Evolutionary conservation across 345 rosid genomes (phyloP), one percentile per base, ranked within the genome.

Genomic region (Nephelium lappaceum): DNA sequence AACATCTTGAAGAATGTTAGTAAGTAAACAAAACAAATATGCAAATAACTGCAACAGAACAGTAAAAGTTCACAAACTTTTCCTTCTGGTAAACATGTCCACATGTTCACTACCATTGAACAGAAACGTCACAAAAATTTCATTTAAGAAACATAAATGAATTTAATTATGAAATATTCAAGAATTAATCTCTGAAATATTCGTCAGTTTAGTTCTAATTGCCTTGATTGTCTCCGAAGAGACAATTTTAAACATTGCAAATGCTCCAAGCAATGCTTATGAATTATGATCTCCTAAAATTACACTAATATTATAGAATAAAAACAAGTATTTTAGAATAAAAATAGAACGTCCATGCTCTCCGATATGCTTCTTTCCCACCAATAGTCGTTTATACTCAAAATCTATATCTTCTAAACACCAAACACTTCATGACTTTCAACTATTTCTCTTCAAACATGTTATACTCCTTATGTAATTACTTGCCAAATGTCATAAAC

Each of bases 1-100:
- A 77, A 70, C 75, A 81, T 72, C 45, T 47, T 67, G 38, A 19
- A 64, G 19, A 31, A 18, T 8, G 55, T 58, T 41, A 64, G 23
- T 58, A 43, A 38, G 1, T 41, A 77, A 67, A 72, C 70, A 58
- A 36, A 72, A 42, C 8, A 53, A 31, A 47, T 58, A 72, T 38
- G 47, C 15, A 11, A 77, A 2, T 23, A 38, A 19, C 16, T 21
- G 53, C 73, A 58, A 49, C 23, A 25, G 23, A 12, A 11, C 67
- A 51, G 47, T 4, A 6, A 47, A 77, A 19, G 18, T 9, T 45
- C 27, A 42, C 10, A 38, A 75, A 66, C 51, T 61, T 53, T 16
- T 6, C 74, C 43, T n/a, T 16, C 6, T 41, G 1, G 10, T 58
- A 61, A 49, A 43, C 60, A 61, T 12, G 5, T 38, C 23, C 57